Evolutionary conservation across 805 yeast species (phyloP), one percentile per base, ranked within the genome.

Genomic region (Metschnikowia dekortorum): DNA sequence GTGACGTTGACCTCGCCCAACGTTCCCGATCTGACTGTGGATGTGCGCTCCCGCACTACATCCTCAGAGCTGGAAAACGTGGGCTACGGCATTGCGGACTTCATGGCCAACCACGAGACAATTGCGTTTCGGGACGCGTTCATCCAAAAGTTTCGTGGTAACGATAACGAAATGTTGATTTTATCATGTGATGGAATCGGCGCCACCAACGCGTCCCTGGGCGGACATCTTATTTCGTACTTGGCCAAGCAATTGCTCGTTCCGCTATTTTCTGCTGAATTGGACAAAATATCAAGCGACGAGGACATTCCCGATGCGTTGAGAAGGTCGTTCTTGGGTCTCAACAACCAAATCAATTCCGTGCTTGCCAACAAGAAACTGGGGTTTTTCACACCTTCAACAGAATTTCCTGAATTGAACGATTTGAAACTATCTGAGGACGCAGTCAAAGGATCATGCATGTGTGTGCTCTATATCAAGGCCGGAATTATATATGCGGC

Each of bases 1-100:
- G 96, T 94, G 26, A 94, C 99, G 0, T 77, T 92, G 53, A 89
- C 96, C 1, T 86, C 96, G 0, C 84, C 90, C 13, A 77, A 85
- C 11, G 87, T 91, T 7, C 98, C 97, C 8, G 98, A 92, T 67
- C 96, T 91, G 66, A 76, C 81, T 9, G 81, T 81, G 10, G 84
- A 87, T 59, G 80, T 87, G 57, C 85, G 99, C 70, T 85, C 94
- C 16, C 82, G 99, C 59, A 89, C 97, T 0, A 87, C 96, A 0
- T 92, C 91, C 13, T 85, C 96, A 0, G 85, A 82, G 45, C 68
- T 89, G 22, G 84, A 85, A 44, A 81, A 80, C 42, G 79, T 87
- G 71, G 83, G 89, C 0, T 89, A 90, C 62, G 99, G 99, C 63
- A 90, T 94, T 45, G 86, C 97, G 1, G 99, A 94, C 67, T 75